phyloP scores from a whole-genome alignment of 805 yeast species.

The Candida ficus region DNA sequence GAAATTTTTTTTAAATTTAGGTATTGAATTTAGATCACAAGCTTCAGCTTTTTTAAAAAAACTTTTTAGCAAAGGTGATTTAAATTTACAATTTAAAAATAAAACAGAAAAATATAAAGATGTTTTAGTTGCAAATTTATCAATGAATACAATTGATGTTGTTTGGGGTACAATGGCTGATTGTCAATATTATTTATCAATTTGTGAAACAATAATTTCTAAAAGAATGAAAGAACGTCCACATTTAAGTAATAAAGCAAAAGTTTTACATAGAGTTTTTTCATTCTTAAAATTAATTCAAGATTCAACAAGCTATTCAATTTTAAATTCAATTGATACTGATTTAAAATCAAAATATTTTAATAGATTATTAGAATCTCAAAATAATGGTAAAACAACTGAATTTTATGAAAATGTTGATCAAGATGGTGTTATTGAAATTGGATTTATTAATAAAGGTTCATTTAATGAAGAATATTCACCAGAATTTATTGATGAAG shows the following conservation, averaged over 20 bases:
- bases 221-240: constrained; percentile 63
- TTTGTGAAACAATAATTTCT: constrained; percentile 71
- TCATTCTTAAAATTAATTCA: constrained; percentile 71
- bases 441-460: constrained; percentile 29
- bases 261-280: constrained; percentile 71
- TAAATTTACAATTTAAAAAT: constrained; percentile 29
- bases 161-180: constrained; percentile 91
- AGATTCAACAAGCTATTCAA: constrained; percentile 45
- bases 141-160: constrained; percentile 84
- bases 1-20: constrained; percentile 66
- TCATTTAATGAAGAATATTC: constrained; percentile 16
- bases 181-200: constrained; percentile 66
- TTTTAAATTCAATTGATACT: constrained; percentile 12
- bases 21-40: constrained; percentile 68
- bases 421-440: constrained; percentile 42
- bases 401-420: constrained; percentile 39
- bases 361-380: constrained; percentile 10
- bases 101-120: constrained; percentile 72
- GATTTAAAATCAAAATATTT: constrained; percentile 13
- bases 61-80: constrained; percentile 45
- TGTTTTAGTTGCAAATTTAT: constrained; percentile 72
- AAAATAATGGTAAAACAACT: constrained; percentile 20
- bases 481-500: constrained; percentile 36
- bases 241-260: constrained; percentile 68
- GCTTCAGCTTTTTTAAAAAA: constrained; percentile 63